Evolutionary conservation across 345 rosid species (phyloP).

Genomic region (Cardamine chenopodiifolia): DNA sequence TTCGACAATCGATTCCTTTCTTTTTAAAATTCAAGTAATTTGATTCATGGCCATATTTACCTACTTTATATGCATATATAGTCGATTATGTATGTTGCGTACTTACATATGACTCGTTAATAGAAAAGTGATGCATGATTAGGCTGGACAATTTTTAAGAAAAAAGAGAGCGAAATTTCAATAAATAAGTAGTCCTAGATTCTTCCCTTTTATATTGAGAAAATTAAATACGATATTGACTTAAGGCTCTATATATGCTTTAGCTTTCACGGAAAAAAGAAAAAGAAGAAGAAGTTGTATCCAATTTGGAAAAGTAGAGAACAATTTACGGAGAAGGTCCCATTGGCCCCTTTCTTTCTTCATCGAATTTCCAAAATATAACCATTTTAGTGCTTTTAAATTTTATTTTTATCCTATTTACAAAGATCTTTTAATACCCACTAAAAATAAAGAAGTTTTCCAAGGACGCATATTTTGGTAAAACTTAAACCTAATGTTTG

Average conservation of each 20-base stretch:
- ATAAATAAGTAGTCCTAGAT: not conserved
- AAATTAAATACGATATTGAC: slow-evolving; percentile 27
- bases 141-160: not conserved
- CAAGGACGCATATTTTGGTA: slow-evolving; percentile 8
- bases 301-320: slow-evolving; percentile 42
- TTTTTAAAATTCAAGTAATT: not conserved
- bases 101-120: not conserved
- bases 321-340: slow-evolving; percentile 30
- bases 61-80: not conserved
- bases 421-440: not conserved
- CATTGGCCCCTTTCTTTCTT: slow-evolving; percentile 18
- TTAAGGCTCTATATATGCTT: slow-evolving; percentile 4
- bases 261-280: slow-evolving; percentile 29
- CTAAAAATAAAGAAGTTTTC: not conserved
- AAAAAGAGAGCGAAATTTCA: not conserved
- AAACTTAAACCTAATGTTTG: slow-evolving; percentile 15
- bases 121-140: slow-evolving; percentile 12
- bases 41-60: not conserved
- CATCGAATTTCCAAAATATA: slow-evolving; percentile 21
- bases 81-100: not conserved
- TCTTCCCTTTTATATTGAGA: not conserved
- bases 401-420: not conserved
- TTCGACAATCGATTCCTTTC: not conserved
- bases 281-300: slow-evolving; percentile 35
- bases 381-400: not conserved